These are phyloP conservation scores for Colletotrichum gigasporum DNA, from an alignment of 2,329 filamentous ascomycete genomes.

Conservation along the genomic window DNA sequence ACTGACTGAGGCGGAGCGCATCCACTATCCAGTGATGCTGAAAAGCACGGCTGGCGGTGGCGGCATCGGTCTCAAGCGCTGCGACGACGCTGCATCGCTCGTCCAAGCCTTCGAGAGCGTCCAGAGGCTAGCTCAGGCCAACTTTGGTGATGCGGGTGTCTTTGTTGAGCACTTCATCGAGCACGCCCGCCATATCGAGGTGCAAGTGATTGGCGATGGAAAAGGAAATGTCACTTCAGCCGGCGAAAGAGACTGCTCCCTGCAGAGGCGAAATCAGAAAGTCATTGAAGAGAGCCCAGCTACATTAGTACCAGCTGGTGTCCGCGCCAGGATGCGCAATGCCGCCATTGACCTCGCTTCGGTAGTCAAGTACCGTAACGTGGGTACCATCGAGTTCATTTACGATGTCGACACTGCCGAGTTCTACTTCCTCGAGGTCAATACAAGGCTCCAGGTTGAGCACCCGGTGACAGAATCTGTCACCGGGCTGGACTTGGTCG, in stretches of 20 bases:
- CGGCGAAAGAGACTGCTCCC: conserved; percentile 60
- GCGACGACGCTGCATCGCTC: conserved; percentile 42
- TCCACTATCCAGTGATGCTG: conserved; percentile 54
- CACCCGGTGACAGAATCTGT: conserved; percentile 52
- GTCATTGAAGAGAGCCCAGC: conserved; percentile 58
- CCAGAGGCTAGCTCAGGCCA: conserved; percentile 48
- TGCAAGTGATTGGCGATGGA: conserved; percentile 59
- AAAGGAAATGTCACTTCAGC: conserved; percentile 48
- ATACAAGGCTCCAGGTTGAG: conserved; percentile 60
- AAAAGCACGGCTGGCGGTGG: conserved; percentile 59
- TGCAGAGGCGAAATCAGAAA: conserved; percentile 62
- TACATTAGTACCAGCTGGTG: conserved; percentile 40
- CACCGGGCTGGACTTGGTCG: conserved; percentile 49
- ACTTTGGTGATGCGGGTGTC: conserved; percentile 51
- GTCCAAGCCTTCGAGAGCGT: conserved; percentile 45
- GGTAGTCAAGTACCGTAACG: conserved; percentile 49
- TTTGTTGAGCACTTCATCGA: conserved; percentile 55
- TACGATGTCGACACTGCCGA: conserved; percentile 46
- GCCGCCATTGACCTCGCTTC: conserved; percentile 47
- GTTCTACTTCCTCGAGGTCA: conserved; percentile 60
- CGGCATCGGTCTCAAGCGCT: conserved; percentile 53
- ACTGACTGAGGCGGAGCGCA: conserved; percentile 36
- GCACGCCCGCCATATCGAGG: conserved; percentile 55
- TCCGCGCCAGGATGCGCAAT: conserved; percentile 45
- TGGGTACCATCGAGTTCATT: conserved; percentile 57